Evolutionary conservation across 2,329 filamentous ascomycete genomes (phyloP), one percentile per base, ranked within the genome.

Genomic region (Exophiala sideris): DNA sequence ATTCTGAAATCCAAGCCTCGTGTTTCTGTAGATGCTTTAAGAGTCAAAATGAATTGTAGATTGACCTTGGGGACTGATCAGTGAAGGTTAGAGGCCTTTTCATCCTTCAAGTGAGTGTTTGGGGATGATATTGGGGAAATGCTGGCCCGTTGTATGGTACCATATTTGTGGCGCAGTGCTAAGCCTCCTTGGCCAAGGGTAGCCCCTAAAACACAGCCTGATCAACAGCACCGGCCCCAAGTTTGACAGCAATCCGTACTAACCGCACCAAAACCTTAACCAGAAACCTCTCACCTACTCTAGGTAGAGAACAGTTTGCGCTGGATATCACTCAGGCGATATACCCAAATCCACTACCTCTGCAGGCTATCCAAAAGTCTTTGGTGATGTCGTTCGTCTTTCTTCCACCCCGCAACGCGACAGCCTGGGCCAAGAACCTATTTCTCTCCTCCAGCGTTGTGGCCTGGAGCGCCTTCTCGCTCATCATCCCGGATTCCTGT

Each of bases 351-450:
- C 50, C 59, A 20, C 51, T 60, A 2, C 74, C 73, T 18, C 72
- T 69, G 57, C 73, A 76, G 50, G 70, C 69, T 18, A 76, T 57
- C 74, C 74, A 76, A 52, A 76, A 75, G 2, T 69, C 61, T 29
- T 68, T 70, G 14, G 72, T 69, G 52, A 74, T 55, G 34, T 72
- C 67, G 48, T 67, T 64, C 4, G 73, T 75, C 33, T 67, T 68
- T 42, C 68, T 64, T 20, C 66, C 65, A 38, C 73, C 73, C 48
- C 74, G 64, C 21, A 72, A 67, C 39, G 66, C 63, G 18, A 72
- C 59, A 3, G 76, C 59, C 18, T 70, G 70, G 3, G 70, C 67
- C 47, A 76, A 54, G 53, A 76, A 75, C 20, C 71, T 66, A 33
- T 72, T 70, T 40, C 71, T 67, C 21, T 73, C 72, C 42, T 72